Evolutionary conservation across 768 basidiomycete genomes (phyloP).

Genomic region (Rhizopogon vulgaris): DNA sequence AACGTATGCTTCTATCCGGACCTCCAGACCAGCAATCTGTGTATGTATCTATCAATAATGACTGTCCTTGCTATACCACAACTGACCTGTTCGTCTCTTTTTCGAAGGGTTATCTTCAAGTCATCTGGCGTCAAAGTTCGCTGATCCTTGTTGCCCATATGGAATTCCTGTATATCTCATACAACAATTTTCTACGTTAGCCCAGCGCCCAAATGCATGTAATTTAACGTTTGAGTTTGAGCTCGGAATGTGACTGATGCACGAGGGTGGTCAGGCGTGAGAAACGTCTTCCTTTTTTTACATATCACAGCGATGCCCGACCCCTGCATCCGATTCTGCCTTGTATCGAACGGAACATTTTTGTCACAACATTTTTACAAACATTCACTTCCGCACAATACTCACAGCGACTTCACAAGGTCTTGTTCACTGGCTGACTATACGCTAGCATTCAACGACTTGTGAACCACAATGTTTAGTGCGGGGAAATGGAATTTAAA

Average conservation of each 20-base stretch:
- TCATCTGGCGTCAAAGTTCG: conserved; percentile 14
- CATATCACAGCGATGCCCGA: no score
- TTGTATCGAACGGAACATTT: no score
- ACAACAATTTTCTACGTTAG: background rate
- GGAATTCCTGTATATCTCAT: conserved; percentile 3
- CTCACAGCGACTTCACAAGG: no score
- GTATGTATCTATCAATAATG: background rate
- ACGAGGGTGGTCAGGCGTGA: background rate
- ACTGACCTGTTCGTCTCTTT: conserved; percentile 24
- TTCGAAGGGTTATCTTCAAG: conserved; percentile 10
- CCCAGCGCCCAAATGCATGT: no score
- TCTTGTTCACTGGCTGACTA: no score
- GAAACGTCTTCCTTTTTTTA: background rate
- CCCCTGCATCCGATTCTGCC: no score
- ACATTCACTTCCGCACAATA: no score
- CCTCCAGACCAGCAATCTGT: conserved; percentile 24
- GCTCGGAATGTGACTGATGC: background rate
- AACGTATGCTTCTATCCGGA: conserved; percentile 28
- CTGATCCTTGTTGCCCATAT: conserved; percentile 19
- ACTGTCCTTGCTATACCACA: background rate
- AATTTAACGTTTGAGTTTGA: no score
- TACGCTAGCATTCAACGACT: no score
- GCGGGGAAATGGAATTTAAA: no score
- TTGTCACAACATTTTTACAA: no score
- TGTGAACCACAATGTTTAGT: no score